phyloP scores from a whole-genome alignment of 2,329 filamentous ascomycete genomes.

The Monilinia laxa region DNA sequence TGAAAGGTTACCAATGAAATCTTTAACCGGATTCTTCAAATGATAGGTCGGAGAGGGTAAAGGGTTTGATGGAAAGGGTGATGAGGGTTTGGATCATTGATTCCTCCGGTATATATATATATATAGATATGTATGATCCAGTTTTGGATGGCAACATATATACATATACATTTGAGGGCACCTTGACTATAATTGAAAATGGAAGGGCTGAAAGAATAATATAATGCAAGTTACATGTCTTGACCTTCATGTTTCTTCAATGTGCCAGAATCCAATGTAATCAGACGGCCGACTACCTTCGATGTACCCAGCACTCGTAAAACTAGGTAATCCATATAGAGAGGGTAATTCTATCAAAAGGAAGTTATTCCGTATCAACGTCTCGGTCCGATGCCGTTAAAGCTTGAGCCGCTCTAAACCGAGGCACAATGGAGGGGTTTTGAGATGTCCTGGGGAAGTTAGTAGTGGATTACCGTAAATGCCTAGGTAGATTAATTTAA shows the following conservation, averaged over 20 bases:
- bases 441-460: constrained; percentile 15
- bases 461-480: constrained; percentile 1
- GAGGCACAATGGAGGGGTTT: constrained; percentile 6
- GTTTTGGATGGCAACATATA: neutral
- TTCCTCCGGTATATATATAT: neutral
- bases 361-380: too few relatives aligned
- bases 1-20: constrained; percentile 3
- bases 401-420: constrained; percentile 17
- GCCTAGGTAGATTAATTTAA: neutral
- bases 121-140: neutral
- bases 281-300: too few relatives aligned
- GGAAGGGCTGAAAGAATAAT: neutral
- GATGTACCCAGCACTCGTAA: too few relatives aligned
- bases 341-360: neutral
- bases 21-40: constrained; percentile 10
- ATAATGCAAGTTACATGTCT: too few relatives aligned
- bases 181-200: neutral
- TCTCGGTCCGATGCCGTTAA: neutral
- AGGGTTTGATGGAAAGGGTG: neutral
- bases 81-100: neutral
- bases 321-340: too few relatives aligned
- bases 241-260: too few relatives aligned
- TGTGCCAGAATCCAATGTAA: too few relatives aligned
- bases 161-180: too few relatives aligned
- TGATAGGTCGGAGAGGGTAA: neutral